Base-by-base conservation (phyloP, 805 yeast species). In the Myxozyma udenii region DNA sequence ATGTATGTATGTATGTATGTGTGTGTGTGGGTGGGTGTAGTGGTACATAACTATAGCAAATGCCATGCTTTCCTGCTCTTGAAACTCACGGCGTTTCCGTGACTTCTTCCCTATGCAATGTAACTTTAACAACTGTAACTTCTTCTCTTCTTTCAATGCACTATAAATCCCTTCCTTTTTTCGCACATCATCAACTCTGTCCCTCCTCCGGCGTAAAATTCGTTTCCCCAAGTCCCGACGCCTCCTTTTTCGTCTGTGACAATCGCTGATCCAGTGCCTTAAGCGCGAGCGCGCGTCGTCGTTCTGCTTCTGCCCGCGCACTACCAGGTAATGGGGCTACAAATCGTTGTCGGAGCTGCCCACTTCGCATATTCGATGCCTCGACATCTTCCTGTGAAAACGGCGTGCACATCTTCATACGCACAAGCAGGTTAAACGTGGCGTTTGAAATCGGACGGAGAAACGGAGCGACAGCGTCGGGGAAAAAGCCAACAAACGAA, bases 401-500 rank as follows among this genome's bases (percentile, higher is more conserved):
- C 9, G 58, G 62, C 32, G 52, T 32, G 37, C 55, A 47, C 23
- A 57, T 18, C n/a, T 35, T 61, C 16, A 51, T 21, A 25, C 28
- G 41, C 48, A 51, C 53, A 25, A 54, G 50, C 11, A 44, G 12
- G 24, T 30, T 16, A 16, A 49, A 52, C 23, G 45, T 39, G 18
- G 26, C 24, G 5, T 44, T 36, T 7, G 46, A 25, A n/a, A 54
- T 12, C 12, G 50, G 51, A 24, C 56, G 55, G 3, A 68, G 55
- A 41, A 67, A 75, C 55, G 73, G 73, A 72, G 54, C 44, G 7
- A 57, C n/a, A 14, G 51, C 48, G 39, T 75, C 80, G 0, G 97
- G 97, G 79, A 90, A 90, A 66, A 90, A 87, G 61, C 84, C 84
- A 28, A 83, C 82, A 56, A 90, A 75, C 49, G 86, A 81, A 72